These are phyloP conservation scores for Berberis vulgaris DNA, from an alignment of 164 flowering plant species.

Conservation along the genomic window DNA sequence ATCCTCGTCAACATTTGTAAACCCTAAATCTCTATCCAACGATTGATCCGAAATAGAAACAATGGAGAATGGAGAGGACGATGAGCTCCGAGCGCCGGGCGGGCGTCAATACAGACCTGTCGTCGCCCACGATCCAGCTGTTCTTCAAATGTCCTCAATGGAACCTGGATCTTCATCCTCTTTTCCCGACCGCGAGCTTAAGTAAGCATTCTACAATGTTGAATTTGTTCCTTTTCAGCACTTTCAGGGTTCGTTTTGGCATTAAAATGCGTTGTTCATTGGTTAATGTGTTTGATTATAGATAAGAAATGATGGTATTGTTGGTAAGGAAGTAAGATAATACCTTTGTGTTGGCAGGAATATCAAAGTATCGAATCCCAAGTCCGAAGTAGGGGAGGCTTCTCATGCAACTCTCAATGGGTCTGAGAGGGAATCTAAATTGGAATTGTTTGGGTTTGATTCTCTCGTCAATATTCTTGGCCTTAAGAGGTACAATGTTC, in stretches of 20 bases:
- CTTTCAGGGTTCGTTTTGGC: too few relatives aligned
- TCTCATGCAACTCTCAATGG: conserved; percentile 31
- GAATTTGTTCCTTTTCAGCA: too few relatives aligned
- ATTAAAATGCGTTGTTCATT: too few relatives aligned
- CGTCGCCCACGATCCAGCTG: conserved; percentile 53
- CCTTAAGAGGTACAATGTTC: conserved; percentile 56
- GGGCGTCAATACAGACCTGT: conserved; percentile 56
- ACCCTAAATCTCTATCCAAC: not conserved
- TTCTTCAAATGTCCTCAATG: conserved; percentile 55
- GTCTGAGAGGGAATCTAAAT: conserved; percentile 54
- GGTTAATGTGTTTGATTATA: too few relatives aligned
- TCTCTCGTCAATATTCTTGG: conserved; percentile 96
- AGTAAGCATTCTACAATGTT: conserved; percentile 14
- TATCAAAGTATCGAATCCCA: conserved; percentile 24
- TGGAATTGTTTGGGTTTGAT: conserved; percentile 97
- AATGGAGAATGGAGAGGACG: conserved; percentile 35
- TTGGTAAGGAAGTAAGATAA: too few relatives aligned
- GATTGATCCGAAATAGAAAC: not conserved
- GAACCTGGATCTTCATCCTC: conserved; percentile 28
- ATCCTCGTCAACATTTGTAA: too few relatives aligned
- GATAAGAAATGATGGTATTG: not conserved
- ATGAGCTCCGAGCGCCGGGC: conserved; percentile 16
- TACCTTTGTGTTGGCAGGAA: conserved; percentile 28
- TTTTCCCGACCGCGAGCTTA: conserved; percentile 9
- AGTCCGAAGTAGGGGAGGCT: conserved; percentile 27